A percentile compares a stretch with the other conserved stretches of the same genome.
These are phyloP conservation scores for Suillus alpinus DNA, from an alignment of 768 basidiomycete species.

Conservation along the genomic window DNA sequence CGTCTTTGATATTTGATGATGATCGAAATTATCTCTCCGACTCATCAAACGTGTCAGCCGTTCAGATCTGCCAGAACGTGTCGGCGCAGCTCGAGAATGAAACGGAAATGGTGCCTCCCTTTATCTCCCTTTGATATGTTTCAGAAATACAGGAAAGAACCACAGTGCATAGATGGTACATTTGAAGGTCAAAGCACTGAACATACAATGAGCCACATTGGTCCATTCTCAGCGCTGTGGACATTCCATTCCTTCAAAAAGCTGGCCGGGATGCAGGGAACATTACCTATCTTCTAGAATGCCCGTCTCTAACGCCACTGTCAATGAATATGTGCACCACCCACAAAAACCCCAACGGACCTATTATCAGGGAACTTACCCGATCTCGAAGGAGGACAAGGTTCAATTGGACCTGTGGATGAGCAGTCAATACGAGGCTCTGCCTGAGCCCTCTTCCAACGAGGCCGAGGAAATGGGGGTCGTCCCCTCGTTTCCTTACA, in stretches of 20 bases:
- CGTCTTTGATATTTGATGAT: not conserved
- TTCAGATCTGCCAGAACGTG: not conserved
- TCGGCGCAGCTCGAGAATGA: not conserved
- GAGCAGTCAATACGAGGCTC: not conserved
- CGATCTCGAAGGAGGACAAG: not conserved
- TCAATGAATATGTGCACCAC: not conserved
- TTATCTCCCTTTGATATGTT: not conserved
- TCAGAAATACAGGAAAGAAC: not conserved
- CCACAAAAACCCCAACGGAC: not conserved
- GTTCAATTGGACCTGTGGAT: not conserved
- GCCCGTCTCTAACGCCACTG: not conserved
- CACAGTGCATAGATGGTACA: not conserved
- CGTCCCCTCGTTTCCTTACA: constrained; percentile 32
- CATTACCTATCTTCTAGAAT: not conserved
- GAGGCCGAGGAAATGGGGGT: constrained; percentile 25
- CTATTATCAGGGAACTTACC: not conserved
- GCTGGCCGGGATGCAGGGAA: not conserved
- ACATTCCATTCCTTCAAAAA: not conserved
- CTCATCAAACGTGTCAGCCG: not conserved
- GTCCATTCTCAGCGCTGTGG: not conserved
- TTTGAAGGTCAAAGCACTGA: not conserved
- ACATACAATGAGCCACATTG: not conserved
- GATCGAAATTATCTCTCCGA: not conserved
- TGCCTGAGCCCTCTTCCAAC: constrained; percentile 12
- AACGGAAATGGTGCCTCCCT: not conserved